These are phyloP conservation scores for Fraxinus nigra DNA, from an alignment of 305 asterid species.

Conservation along the genomic window DNA sequence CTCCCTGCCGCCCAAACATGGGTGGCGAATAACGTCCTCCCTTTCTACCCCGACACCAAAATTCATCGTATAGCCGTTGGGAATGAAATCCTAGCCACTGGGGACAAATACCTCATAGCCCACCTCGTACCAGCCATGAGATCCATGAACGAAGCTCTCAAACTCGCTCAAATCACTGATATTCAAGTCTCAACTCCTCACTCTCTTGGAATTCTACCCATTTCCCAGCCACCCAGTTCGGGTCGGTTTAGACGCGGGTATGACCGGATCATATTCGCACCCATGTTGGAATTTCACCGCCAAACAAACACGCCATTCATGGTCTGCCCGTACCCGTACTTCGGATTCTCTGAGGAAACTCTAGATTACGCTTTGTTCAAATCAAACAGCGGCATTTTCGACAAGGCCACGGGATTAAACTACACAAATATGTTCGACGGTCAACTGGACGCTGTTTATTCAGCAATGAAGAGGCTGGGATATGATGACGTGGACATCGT, in stretches of 20 bases:
- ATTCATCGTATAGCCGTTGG: constrained; percentile 48
- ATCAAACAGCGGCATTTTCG: constrained; percentile 41
- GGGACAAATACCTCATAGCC: constrained; percentile 34
- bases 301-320: constrained; percentile 48
- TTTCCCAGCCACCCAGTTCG: constrained; percentile 48
- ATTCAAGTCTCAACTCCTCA: constrained; percentile 54
- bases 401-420: constrained; percentile 29
- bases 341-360: constrained; percentile 31
- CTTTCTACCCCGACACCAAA: constrained; percentile 41
- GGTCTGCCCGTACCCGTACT: constrained; percentile 61
- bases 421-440: constrained; percentile 53
- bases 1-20: constrained; percentile 36
- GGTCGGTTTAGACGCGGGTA: constrained; percentile 41
- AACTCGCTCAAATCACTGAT: constrained; percentile 23
- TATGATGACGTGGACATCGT: constrained; percentile 54
- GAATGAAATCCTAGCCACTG: constrained; percentile 44
- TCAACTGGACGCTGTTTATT: constrained; percentile 51
- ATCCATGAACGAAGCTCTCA: constrained; percentile 38
- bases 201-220: constrained; percentile 42
- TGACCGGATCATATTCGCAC: constrained; percentile 41
- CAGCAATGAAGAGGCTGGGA: constrained; percentile 51
- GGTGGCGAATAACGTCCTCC: constrained; percentile 40
- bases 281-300: constrained; percentile 47
- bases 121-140: constrained; percentile 56
- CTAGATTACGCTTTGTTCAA: constrained; percentile 42